Percentiles rank a stretch among this genome's conserved stretches.
Conservation (phyloP, 2,329 filamentous ascomycete genomes). For the Hymenoscyphus occultus region DNA sequence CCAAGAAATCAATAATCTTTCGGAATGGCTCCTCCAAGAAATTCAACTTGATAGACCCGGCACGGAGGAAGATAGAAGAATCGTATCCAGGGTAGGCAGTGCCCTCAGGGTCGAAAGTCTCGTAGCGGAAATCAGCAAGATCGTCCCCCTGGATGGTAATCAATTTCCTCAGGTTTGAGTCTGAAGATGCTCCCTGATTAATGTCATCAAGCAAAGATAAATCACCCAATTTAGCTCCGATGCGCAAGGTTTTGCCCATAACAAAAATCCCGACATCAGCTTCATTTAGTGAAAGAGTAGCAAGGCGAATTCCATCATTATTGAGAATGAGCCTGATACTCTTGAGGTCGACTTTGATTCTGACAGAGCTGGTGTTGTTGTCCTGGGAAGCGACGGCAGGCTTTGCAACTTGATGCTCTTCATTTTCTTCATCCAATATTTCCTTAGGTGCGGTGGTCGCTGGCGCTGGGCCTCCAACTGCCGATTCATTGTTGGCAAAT, state of each 20-base stretch:
- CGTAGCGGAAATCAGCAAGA: slow-evolving; percentile 93
- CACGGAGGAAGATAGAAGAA: slow-evolving; percentile 83
- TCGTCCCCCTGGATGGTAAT: slow-evolving; percentile 95
- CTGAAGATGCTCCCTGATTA: slow-evolving; percentile 79
- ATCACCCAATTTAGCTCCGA: slow-evolving; percentile 83
- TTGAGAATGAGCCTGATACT: slow-evolving; percentile 93
- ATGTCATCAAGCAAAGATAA: slow-evolving; percentile 89
- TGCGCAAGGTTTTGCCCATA: slow-evolving; percentile 78
- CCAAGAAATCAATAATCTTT: slow-evolving; percentile 95
- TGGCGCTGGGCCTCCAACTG: slow-evolving; percentile 43
- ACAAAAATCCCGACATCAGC: slow-evolving; percentile 90
- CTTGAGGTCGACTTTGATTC: slow-evolving; percentile 90
- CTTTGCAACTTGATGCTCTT: slow-evolving; percentile 34
- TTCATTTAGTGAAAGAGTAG: slow-evolving; percentile 87
- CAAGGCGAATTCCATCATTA: slow-evolving; percentile 92
- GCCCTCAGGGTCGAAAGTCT: slow-evolving; percentile 76
- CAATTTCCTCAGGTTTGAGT: slow-evolving; percentile 78
- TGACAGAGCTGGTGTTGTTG: slow-evolving; percentile 52
- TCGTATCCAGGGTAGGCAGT: slow-evolving; percentile 90
- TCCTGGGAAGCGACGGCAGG: slow-evolving; percentile 33
- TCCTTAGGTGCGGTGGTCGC: slow-evolving; percentile 38
- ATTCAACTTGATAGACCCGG: slow-evolving; percentile 94
- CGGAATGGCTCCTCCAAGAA: slow-evolving; percentile 96
- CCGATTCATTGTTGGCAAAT: slow-evolving; percentile 63
- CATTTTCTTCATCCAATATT: slow-evolving; percentile 39